phyloP scores from a whole-genome alignment of 2,329 filamentous ascomycete genomes.

The Pyricularia sp. region DNA sequence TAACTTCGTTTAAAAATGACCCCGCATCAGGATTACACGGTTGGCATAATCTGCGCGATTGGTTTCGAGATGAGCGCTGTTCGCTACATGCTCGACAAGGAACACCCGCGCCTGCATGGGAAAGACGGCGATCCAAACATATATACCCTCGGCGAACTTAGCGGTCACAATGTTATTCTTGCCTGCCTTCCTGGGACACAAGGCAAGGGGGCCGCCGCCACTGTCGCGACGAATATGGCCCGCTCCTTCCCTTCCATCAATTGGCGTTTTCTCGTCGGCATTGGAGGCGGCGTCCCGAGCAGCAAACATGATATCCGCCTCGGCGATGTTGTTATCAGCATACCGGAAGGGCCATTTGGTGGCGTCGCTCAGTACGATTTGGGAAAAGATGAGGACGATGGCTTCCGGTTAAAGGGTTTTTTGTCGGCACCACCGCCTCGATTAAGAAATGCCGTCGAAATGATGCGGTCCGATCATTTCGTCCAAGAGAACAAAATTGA shows the following conservation, averaged over 20 bases:
- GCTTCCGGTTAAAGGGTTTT: not conserved
- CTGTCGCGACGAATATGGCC: constrained; percentile 18
- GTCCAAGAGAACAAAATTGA: not conserved
- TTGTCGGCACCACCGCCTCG: not conserved
- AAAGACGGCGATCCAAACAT: too few species aligned
- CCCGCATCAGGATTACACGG: too few species aligned
- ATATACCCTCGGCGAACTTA: constrained; percentile 15
- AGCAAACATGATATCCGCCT: constrained; percentile 22
- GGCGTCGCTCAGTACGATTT: constrained; percentile 20
- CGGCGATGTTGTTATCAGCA: constrained; percentile 21
- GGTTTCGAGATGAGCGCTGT: too few species aligned
- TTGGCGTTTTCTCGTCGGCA: constrained; percentile 23
- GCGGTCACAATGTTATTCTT: constrained; percentile 25
- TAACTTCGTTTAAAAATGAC: too few species aligned
- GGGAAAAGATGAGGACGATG: constrained; percentile 11
- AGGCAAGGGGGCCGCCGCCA: constrained; percentile 16
- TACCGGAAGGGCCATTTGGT: constrained; percentile 9
- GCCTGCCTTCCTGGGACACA: constrained; percentile 16
- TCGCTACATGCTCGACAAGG: too few species aligned
- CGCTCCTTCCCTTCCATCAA: constrained; percentile 19
- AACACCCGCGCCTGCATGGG: too few species aligned
- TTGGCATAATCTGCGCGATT: too few species aligned
- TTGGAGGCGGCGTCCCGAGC: constrained; percentile 26
- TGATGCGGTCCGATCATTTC: not conserved
- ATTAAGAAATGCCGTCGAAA: not conserved